phyloP scores from a whole-genome alignment of 2,329 filamentous ascomycete species.

The Colletotrichum musicola region DNA sequence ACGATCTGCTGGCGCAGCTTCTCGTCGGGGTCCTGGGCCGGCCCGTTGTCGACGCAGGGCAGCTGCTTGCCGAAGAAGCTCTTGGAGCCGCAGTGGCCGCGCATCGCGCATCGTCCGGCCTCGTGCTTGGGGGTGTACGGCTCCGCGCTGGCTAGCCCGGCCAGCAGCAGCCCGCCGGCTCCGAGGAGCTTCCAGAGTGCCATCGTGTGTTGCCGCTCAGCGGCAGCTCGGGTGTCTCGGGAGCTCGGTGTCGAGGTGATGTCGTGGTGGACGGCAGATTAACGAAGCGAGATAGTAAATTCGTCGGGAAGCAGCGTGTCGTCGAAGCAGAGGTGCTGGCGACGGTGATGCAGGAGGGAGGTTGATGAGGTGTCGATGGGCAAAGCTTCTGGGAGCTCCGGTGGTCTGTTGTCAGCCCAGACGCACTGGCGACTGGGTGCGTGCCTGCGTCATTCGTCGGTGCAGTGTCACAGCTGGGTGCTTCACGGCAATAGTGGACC shows the following conservation, averaged over 20 bases:
- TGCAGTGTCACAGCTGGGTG: not conserved
- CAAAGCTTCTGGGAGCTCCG: slow-evolving; percentile 34
- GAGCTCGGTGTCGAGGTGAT: not conserved
- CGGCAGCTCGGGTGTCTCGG: slow-evolving; percentile 15
- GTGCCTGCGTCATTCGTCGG: slow-evolving; percentile 36
- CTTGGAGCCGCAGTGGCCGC: slow-evolving; percentile 92
- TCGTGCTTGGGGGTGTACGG: slow-evolving; percentile 77
- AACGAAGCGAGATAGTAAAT: not conserved
- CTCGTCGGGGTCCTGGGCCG: slow-evolving; percentile 79
- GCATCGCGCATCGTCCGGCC: slow-evolving; percentile 87
- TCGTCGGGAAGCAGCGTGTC: too few species aligned
- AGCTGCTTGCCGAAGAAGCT: slow-evolving; percentile 90
- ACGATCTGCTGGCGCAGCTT: slow-evolving; percentile 83
- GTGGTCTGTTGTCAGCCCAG: slow-evolving; percentile 23
- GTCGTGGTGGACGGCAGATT: too few species aligned
- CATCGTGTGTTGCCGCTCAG: slow-evolving; percentile 36
- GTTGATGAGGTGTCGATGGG: slow-evolving; percentile 11
- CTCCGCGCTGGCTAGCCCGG: slow-evolving; percentile 44
- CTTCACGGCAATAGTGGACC: not conserved
- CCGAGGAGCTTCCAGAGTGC: slow-evolving; percentile 45
- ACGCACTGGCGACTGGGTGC: slow-evolving; percentile 26
- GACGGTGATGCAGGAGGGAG: slow-evolving; percentile 14
- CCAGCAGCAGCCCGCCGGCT: slow-evolving; percentile 47
- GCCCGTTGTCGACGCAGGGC: slow-evolving; percentile 91
- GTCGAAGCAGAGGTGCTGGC: slow-evolving; percentile 2